A percentile compares a stretch with the other conserved stretches of the same genome.
Conservation (phyloP, 148 eudicot genomes). For the Pouteria glomerata region DNA sequence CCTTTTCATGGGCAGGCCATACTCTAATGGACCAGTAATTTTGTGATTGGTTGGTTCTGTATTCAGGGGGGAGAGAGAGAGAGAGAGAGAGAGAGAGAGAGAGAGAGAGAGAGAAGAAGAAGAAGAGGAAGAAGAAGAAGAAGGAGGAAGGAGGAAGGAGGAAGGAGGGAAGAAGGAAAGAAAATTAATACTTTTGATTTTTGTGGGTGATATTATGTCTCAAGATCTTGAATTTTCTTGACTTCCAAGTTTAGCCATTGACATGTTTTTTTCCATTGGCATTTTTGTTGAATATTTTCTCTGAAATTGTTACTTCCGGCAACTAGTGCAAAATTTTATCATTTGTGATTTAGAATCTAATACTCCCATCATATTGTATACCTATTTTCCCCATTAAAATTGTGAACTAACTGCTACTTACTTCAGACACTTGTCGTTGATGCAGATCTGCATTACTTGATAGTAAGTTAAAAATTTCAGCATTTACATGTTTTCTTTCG, state of each 20-base stretch:
- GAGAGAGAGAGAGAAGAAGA: too few relatives aligned
- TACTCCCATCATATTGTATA: background rate
- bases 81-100: too few relatives aligned
- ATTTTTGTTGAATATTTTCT: background rate
- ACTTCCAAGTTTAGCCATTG: background rate
- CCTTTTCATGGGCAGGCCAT: background rate
- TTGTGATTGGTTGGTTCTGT: background rate
- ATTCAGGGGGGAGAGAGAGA: background rate
- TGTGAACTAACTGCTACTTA: background rate
- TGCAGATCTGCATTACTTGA: background rate
- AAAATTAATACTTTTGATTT: background rate
- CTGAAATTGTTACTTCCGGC: background rate
- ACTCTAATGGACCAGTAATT: background rate
- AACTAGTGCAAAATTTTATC: background rate
- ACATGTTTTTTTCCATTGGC: too few relatives aligned
- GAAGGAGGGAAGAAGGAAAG: too few relatives aligned
- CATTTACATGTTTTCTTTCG: background rate
- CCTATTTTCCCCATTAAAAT: background rate
- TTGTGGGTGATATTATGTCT: background rate
- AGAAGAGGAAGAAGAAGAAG: too few relatives aligned
- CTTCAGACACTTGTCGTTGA: background rate
- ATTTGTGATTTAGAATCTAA: background rate
- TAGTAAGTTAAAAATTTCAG: background rate
- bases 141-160: too few relatives aligned
- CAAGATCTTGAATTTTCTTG: background rate